Evolutionary conservation across 2,329 filamentous ascomycete species (phyloP), one percentile per base, ranked within the genome.

Genomic region (Diaporthe sp.): DNA sequence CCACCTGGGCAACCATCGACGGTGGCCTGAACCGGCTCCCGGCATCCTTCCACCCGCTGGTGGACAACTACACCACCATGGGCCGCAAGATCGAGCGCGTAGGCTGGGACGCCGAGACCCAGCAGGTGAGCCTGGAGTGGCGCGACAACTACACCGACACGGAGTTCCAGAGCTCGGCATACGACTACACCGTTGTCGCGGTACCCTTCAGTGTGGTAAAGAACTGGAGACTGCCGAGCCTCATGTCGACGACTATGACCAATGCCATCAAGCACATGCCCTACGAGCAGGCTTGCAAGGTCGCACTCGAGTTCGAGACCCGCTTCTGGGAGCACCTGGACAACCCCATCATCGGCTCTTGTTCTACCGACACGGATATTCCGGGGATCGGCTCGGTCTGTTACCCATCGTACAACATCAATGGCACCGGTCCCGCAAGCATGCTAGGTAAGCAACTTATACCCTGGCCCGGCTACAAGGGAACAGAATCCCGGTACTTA

Each of bases 361-460:
- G 92, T 79, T 89, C 88, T 61, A 87, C 87, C 4, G 77, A 78
- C 0, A 88, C 87, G 1, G 89, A 93, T 77, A 92, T 93, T 73
- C 87, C 90, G 0, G 89, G 90, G 37, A 87, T 94, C 73, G 90
- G 91, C 34, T 87, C 83, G 61, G 86, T 93, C 76, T 94, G 92
- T 86, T 94, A 94, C 82, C 92, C 92, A 0, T 88, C 89, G 8
- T 94, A 93, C 84, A 86, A 90, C 77, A 85, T 94, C 81, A 94
- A 72, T 31, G 42, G 69, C 5, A 61, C 55, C 0, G 89, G 91
- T 0, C 91, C 90, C 0, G 92, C 91, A 9, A 88, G 91, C 0
- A 87, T 94, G 58, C 86, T 94, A 1, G 92, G 86, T 1, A 17
- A 17, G 44, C 6, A 34, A 12, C 2, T 1, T 4, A 0, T 44